Percentiles rank a stretch among this genome's conserved stretches.
phyloP scores from a whole-genome alignment of 768 basidiomycete species.

The Cantharellus cinnabarinus region DNA sequence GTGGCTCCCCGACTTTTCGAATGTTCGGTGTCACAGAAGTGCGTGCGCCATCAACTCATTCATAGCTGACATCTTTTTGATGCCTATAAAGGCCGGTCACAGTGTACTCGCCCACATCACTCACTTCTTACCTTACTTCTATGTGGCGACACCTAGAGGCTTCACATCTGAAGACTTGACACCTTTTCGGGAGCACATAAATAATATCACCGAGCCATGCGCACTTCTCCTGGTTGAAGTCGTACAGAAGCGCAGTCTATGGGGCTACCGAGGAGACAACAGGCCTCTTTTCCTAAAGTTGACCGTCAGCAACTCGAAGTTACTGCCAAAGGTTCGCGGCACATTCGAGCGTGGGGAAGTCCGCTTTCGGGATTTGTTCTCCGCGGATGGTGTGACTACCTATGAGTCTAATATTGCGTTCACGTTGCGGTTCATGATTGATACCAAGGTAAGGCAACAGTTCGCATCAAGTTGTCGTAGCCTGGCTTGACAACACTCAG shows the following conservation, averaged over 20 bases:
- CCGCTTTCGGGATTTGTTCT: conserved; percentile 38
- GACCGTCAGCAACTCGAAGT: conserved; percentile 47
- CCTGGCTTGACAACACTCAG: conserved; percentile 19
- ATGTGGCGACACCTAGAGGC: conserved; percentile 68
- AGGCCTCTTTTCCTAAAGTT: conserved; percentile 69
- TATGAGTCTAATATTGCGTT: conserved; percentile 92
- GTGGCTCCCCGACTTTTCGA: conserved; percentile 28
- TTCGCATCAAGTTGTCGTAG: neutral
- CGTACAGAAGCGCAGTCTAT: conserved; percentile 49
- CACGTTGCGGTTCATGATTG: conserved; percentile 91
- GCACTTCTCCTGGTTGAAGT: conserved; percentile 35
- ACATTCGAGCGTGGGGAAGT: conserved; percentile 57
- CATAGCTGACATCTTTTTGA: neutral
- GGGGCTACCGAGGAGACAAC: conserved; percentile 78
- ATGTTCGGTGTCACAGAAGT: conserved; percentile 90
- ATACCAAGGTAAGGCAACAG: conserved; percentile 48
- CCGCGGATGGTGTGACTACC: conserved; percentile 32
- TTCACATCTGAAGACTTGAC: conserved; percentile 47
- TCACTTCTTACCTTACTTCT: conserved; percentile 85
- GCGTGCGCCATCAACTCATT: conserved; percentile 3
- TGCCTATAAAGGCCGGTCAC: conserved; percentile 41
- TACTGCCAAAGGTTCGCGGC: conserved; percentile 72
- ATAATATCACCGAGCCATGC: conserved; percentile 23
- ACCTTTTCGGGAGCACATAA: conserved; percentile 47
- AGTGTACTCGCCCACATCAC: conserved; percentile 73